Conservation (phyloP, 2,329 filamentous ascomycete species). For the Myriosclerotinia scirpicola region DNA sequence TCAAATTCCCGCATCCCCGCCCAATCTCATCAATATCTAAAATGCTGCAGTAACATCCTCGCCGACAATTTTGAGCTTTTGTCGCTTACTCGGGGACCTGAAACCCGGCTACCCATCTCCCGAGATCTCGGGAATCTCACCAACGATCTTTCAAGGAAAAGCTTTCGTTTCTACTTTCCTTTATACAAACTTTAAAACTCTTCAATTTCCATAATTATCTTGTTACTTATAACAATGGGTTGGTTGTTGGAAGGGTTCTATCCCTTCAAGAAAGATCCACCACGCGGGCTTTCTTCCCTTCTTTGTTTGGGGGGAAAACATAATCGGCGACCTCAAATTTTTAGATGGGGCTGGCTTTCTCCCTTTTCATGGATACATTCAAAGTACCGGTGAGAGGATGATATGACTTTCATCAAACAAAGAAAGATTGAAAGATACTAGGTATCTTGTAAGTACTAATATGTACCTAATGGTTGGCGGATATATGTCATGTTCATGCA, state of each 20-base stretch:
- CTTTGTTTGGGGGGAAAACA: slow-evolving; percentile 10
- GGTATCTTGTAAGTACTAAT: slow-evolving; percentile 12
- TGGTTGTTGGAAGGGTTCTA: not conserved
- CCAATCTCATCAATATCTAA: not conserved
- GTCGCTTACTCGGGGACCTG: slow-evolving; percentile 23
- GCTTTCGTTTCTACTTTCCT: not conserved
- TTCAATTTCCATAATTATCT: not conserved
- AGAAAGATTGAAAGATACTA: slow-evolving; percentile 2
- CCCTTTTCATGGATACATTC: slow-evolving; percentile 4
- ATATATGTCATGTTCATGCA: slow-evolving; percentile 15
- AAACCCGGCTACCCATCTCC: slow-evolving; percentile 21
- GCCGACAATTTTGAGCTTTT: slow-evolving; percentile 16
- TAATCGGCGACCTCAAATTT: slow-evolving; percentile 24
- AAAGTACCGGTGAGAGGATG: slow-evolving; percentile 1
- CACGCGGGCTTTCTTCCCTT: slow-evolving; percentile 10
- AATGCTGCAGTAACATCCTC: slow-evolving; percentile 20
- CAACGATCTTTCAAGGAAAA: slow-evolving; percentile 5
- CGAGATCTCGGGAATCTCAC: slow-evolving; percentile 25
- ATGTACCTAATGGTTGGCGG: not conserved
- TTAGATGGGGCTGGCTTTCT: slow-evolving; percentile 16
- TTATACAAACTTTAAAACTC: not conserved
- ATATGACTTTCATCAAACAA: slow-evolving; percentile 8
- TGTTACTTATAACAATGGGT: not conserved
- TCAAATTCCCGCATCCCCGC: slow-evolving; percentile 11
- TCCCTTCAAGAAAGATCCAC: not conserved